These are phyloP conservation scores for Zizania palustris DNA, from an alignment of 202 grass and related monocot species.

Conservation along the genomic window DNA sequence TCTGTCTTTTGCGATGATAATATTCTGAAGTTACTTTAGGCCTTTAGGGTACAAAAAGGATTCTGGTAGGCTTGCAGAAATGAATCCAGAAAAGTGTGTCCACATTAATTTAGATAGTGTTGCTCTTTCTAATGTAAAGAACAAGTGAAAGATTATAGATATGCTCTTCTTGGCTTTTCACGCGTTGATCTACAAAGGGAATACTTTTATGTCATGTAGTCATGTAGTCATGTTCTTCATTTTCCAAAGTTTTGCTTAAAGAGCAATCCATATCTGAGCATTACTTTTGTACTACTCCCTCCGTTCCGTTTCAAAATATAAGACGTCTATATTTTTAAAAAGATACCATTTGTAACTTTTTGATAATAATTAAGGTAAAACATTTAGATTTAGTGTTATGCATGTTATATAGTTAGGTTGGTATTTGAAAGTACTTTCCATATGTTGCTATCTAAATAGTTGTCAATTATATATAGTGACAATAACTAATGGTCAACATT, in stretches of 20 bases:
- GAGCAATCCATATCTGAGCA: constrained; percentile 12
- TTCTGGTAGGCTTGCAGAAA: constrained; percentile 21
- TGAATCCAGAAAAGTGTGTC: constrained; percentile 24
- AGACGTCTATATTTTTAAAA: no score
- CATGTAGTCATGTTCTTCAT: background rate
- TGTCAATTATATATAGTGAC: no score
- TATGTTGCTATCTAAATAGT: no score
- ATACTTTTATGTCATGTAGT: constrained; percentile 4
- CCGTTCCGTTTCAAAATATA: no score
- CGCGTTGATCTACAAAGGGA: constrained; percentile 27
- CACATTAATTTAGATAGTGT: constrained; percentile 34
- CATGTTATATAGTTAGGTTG: no score
- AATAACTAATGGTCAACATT: no score
- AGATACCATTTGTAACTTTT: no score
- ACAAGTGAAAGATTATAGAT: constrained; percentile 14
- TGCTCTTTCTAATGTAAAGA: constrained; percentile 25
- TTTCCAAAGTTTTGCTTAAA: constrained; percentile 30
- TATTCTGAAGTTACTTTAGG: background rate
- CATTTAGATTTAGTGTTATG: no score
- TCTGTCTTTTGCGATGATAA: constrained; percentile 8
- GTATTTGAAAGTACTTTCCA: no score
- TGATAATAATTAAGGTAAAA: no score
- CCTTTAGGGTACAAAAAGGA: constrained; percentile 20
- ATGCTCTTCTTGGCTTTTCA: constrained; percentile 43
- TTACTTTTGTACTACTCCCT: background rate